Evolutionary conservation across 345 rosid genomes (phyloP).

Genomic region (Brassica rapa): DNA sequence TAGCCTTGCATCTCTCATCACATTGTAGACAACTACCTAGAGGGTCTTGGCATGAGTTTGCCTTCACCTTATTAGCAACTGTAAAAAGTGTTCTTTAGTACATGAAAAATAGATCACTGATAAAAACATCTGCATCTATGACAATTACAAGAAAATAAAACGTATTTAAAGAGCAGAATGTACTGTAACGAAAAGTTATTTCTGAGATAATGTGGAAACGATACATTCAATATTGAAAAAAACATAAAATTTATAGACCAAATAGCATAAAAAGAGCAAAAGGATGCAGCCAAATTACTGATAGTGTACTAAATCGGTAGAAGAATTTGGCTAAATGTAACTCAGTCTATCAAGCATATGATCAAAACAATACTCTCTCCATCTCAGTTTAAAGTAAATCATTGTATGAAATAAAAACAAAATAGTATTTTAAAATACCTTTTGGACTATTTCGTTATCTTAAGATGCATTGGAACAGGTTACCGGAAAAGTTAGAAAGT

Average conservation of each 20-base stretch:
- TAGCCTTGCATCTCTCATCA: conserved; percentile 25
- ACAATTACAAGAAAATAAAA: background rate
- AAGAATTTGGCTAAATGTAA: background rate
- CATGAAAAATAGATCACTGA: background rate
- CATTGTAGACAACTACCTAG: conserved; percentile 6
- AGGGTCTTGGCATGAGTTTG: background rate
- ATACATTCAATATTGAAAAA: background rate
- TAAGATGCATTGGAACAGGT: background rate
- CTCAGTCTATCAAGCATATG: background rate
- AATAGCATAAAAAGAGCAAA: background rate
- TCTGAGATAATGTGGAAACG: background rate
- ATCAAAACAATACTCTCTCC: background rate
- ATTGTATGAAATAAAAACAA: background rate
- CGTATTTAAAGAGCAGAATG: background rate
- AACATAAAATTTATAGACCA: background rate
- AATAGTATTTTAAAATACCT: background rate
- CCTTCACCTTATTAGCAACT: conserved; percentile 4
- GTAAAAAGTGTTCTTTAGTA: background rate
- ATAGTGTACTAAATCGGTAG: background rate
- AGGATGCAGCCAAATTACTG: background rate
- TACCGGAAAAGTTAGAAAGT: background rate
- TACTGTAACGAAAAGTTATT: background rate
- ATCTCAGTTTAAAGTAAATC: background rate
- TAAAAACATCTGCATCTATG: background rate
- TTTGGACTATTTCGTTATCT: background rate